These are phyloP conservation scores for Dactylellina sp. DNA, from an alignment of 2,329 filamentous ascomycete genomes.

Conservation along the genomic window DNA sequence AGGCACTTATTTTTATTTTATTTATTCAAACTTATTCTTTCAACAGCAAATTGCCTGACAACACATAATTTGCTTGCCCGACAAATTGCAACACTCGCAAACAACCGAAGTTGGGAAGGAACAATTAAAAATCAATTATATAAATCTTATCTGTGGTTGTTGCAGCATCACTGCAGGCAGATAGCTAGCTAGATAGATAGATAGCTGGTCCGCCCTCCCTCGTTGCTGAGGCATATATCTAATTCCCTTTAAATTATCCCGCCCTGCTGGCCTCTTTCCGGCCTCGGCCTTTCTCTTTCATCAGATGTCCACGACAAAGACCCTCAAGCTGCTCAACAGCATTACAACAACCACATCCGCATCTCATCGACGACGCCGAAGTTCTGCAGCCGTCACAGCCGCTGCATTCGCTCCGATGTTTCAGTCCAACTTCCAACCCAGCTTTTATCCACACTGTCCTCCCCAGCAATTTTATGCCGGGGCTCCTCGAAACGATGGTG, in stretches of 20 bases:
- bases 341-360: constrained; percentile 49
- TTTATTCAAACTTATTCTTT: neutral
- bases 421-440: constrained; percentile 31
- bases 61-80: constrained; percentile 53
- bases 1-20: too few relatives aligned
- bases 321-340: constrained; percentile 56
- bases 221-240: constrained; percentile 33
- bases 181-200: too few relatives aligned
- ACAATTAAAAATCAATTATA: neutral
- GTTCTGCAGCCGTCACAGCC: constrained; percentile 41
- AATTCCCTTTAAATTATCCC: constrained; percentile 12
- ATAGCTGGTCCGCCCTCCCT: too few relatives aligned
- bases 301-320: constrained; percentile 47
- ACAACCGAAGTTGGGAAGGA: constrained; percentile 24
- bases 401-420: constrained; percentile 45
- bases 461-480: constrained; percentile 15
- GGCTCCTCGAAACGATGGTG: constrained; percentile 10
- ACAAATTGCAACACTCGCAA: constrained; percentile 40
- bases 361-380: constrained; percentile 45
- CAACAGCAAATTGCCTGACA: constrained; percentile 46
- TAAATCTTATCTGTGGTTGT: neutral
- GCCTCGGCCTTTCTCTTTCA: neutral
- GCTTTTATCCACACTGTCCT: constrained; percentile 50
- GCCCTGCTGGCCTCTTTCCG: too few relatives aligned
- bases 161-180: neutral